Evolutionary conservation across 208 protist species (phyloP).

Genomic region (Phytomonas francai): DNA sequence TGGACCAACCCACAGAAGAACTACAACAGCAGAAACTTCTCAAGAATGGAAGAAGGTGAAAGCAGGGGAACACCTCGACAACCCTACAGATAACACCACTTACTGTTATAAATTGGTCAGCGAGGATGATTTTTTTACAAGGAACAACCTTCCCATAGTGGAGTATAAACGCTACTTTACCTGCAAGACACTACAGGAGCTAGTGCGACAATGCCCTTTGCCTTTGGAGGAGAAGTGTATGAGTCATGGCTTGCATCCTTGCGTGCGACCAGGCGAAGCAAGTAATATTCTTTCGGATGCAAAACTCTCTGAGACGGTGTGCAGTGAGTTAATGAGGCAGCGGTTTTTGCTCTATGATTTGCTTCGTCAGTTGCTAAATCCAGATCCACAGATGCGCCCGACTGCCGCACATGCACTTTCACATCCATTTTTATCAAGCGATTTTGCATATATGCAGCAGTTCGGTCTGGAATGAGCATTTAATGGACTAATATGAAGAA

Average conservation of each 20-base stretch:
- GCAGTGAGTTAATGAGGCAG: constrained; percentile 53
- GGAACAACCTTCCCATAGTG: constrained; percentile 9
- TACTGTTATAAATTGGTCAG: constrained; percentile 8
- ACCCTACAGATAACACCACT: constrained; percentile 3
- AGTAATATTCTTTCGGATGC: constrained; percentile 9
- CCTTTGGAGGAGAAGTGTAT: constrained; percentile 54
- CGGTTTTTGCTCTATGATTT: constrained; percentile 71
- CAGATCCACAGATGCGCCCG: constrained; percentile 34
- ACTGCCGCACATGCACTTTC: constrained; percentile 52
- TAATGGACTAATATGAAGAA: neutral
- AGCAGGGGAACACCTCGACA: constrained; percentile 5
- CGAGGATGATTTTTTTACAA: constrained; percentile 24
- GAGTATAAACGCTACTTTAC: constrained; percentile 59
- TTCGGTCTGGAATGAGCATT: neutral
- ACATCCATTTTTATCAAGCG: constrained; percentile 63
- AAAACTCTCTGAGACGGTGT: constrained; percentile 13
- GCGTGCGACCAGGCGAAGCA: constrained; percentile 15
- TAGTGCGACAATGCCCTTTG: constrained; percentile 57
- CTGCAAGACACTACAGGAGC: constrained; percentile 54
- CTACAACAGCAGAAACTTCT: neutral
- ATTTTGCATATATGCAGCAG: constrained; percentile 24
- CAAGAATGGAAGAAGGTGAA: neutral
- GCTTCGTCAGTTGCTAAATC: constrained; percentile 48
- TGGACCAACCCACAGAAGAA: neutral
- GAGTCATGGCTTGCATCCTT: constrained; percentile 36